Evolutionary conservation across 2,329 filamentous ascomycete species (phyloP).

Genomic region (Sphaceloma murrayae): DNA sequence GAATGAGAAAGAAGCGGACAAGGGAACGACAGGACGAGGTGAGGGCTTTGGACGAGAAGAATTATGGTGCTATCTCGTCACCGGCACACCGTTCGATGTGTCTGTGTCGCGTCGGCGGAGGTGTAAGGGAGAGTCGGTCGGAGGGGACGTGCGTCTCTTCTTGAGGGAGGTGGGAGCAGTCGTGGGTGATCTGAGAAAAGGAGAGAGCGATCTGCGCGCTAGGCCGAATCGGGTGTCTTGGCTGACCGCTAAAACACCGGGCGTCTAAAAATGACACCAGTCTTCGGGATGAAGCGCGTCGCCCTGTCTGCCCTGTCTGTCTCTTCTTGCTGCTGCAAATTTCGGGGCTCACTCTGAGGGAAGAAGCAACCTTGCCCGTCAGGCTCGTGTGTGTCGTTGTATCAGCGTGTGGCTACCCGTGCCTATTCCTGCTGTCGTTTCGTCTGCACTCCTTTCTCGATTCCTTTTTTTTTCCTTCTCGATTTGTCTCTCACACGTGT

Average conservation of each 20-base stretch:
- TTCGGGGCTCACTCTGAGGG: conserved; percentile 13
- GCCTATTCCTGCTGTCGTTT: conserved; percentile 4
- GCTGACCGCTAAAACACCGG: conserved; percentile 14
- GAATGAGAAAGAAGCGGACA: conserved; percentile 3
- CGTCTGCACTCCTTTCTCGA: background rate
- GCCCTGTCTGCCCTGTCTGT: conserved; percentile 30
- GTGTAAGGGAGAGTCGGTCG: conserved; percentile 9
- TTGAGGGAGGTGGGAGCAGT: conserved; percentile 1
- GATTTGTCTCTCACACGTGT: no score
- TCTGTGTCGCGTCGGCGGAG: conserved; percentile 6
- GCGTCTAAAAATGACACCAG: conserved; percentile 19
- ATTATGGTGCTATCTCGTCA: conserved; percentile 10
- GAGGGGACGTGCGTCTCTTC: conserved; percentile 1
- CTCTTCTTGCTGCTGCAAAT: conserved; percentile 9
- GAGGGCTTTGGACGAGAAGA: conserved; percentile 4
- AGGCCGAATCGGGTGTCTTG: conserved; percentile 10
- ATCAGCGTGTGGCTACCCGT: background rate
- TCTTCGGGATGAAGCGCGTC: conserved; percentile 16
- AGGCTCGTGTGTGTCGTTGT: conserved; percentile 9
- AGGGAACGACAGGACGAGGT: conserved; percentile 8
- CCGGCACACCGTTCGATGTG: conserved; percentile 14
- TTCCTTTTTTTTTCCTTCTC: no score
- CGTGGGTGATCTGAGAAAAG: conserved; percentile 9
- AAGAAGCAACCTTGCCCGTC: background rate
- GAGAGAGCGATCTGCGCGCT: conserved; percentile 17